These are phyloP conservation scores for Pseudoneurospora amorphoporcata DNA, from an alignment of 495 filamentous ascomycete species.

Conservation along the genomic window DNA sequence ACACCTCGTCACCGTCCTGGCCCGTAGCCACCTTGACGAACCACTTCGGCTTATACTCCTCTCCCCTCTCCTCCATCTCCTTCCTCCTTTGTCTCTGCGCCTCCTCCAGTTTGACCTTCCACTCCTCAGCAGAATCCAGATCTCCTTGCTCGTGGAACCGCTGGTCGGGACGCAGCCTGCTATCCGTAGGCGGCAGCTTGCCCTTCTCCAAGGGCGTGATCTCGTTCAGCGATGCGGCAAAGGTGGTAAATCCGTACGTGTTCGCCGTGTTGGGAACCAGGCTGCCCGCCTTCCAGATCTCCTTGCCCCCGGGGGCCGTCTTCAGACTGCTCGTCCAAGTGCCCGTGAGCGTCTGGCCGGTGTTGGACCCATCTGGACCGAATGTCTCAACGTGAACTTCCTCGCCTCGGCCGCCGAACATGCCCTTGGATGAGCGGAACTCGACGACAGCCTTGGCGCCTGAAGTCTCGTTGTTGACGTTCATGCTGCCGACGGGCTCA, in stretches of 20 bases:
- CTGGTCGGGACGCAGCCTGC: slow-evolving; percentile 81
- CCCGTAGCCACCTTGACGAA: slow-evolving; percentile 53
- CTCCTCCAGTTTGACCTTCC: slow-evolving; percentile 79
- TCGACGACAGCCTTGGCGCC: slow-evolving; percentile 70
- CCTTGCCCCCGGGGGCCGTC: slow-evolving; percentile 48
- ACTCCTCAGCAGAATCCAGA: slow-evolving; percentile 70
- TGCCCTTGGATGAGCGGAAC: slow-evolving; percentile 76
- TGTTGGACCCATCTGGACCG: slow-evolving; percentile 48
- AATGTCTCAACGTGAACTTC: slow-evolving; percentile 70
- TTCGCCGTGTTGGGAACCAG: slow-evolving; percentile 65
- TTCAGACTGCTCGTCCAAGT: slow-evolving; percentile 74
- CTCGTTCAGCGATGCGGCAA: slow-evolving; percentile 82
- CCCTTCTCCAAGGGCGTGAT: slow-evolving; percentile 68
- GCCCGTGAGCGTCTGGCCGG: slow-evolving; percentile 56
- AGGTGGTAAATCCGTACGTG: slow-evolving; percentile 78
- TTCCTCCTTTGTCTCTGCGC: slow-evolving; percentile 65
- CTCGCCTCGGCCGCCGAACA: slow-evolving; percentile 92
- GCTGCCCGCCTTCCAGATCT: slow-evolving; percentile 67
- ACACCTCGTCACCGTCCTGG: slow-evolving; percentile 59
- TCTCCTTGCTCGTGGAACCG: slow-evolving; percentile 73
- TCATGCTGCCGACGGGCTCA: slow-evolving; percentile 84
- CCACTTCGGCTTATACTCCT: slow-evolving; percentile 67
- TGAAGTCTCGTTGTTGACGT: slow-evolving; percentile 67
- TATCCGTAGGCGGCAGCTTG: slow-evolving; percentile 69
- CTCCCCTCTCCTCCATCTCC: slow-evolving; percentile 61